Evolutionary conservation across 139 green algal genomes (phyloP), one percentile per base, ranked within the genome.

Genomic region (Chlorella sp.): DNA sequence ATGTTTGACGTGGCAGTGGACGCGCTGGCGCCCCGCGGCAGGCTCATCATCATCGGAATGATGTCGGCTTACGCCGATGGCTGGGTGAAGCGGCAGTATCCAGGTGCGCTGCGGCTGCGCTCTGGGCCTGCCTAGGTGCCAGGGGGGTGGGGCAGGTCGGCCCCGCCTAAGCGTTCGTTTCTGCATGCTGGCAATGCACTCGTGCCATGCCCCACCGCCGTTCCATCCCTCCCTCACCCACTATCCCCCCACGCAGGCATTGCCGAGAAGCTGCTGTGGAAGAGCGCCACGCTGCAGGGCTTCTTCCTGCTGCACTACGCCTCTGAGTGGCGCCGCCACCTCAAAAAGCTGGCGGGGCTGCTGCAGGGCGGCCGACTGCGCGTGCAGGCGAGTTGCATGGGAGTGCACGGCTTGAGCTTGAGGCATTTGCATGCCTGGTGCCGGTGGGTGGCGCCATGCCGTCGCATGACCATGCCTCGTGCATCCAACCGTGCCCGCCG

Each of bases 271-370:
- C 91, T 98, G 87, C 92, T 98, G 55, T 92, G 86, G 87, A 96
- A 95, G 80, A 93, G 84, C 36, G 93, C 93, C 15, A 85, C 86
- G 0, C 84, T 95, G 36, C 72, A 51, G 38, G 95, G 95, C 4
- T 98, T 98, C 90, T 97, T 98, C 89, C 90, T 98, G 74, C 86
- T 94, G 65, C 83, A 89, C 38, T 92, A 95, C 72, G 84, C 87
- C 0, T 28, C 38, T 13, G 69, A 86, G 15, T 94, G 92, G 75
- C 63, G 56, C 9, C 26, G 80, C 32, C 90, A 94, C 86, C 85
- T 96, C 20, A 32, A 73, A 0, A 67, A 80, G 23, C 89, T 96
- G 76, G 62, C 82, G 1, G 47, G 16, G 21, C 30, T 88, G 25
- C 55, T 89, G 81, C 63, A 78, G 21, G 55, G 47, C 2, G 93